Evolutionary conservation across 2,329 filamentous ascomycete genomes (phyloP).

Genomic region (Alternaria brassicae): DNA sequence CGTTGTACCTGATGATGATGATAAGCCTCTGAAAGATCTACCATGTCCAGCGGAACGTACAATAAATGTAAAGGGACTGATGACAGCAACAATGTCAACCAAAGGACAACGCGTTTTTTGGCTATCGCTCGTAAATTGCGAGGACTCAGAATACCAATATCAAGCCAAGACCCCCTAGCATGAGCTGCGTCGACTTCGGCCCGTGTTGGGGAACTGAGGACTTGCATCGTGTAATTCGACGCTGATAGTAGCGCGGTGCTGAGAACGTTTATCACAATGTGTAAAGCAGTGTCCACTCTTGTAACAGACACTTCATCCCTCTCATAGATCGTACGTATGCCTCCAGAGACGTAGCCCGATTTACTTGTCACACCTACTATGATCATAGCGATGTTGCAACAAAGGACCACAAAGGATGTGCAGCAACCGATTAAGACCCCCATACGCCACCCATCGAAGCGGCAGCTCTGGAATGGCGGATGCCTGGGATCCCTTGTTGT

Average conservation of each 20-base stretch:
- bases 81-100: slow-evolving; percentile 26
- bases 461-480: slow-evolving; percentile 10
- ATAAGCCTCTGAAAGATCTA: too few species aligned
- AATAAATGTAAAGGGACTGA: slow-evolving; percentile 51
- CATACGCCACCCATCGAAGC: slow-evolving; percentile 31
- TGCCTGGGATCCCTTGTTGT: background rate
- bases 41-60: too few species aligned
- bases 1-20: slow-evolving; percentile 13
- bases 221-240: slow-evolving; percentile 40
- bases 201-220: slow-evolving; percentile 31
- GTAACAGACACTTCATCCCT: slow-evolving; percentile 1
- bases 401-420: slow-evolving; percentile 21
- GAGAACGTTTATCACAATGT: slow-evolving; percentile 59
- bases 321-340: slow-evolving; percentile 1
- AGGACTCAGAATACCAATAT: slow-evolving; percentile 52
- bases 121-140: slow-evolving; percentile 45
- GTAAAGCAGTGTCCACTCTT: slow-evolving; percentile 35
- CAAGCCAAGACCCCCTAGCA: slow-evolving; percentile 48
- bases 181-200: slow-evolving; percentile 31
- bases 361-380: background rate
- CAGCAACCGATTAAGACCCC: slow-evolving; percentile 25
- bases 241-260: slow-evolving; percentile 36
- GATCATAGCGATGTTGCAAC: slow-evolving; percentile 19
- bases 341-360: background rate
- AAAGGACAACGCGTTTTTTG: slow-evolving; percentile 7